Base-by-base conservation (phyloP, 2,329 filamentous ascomycete species). In the Botrytis hyacinthi region DNA sequence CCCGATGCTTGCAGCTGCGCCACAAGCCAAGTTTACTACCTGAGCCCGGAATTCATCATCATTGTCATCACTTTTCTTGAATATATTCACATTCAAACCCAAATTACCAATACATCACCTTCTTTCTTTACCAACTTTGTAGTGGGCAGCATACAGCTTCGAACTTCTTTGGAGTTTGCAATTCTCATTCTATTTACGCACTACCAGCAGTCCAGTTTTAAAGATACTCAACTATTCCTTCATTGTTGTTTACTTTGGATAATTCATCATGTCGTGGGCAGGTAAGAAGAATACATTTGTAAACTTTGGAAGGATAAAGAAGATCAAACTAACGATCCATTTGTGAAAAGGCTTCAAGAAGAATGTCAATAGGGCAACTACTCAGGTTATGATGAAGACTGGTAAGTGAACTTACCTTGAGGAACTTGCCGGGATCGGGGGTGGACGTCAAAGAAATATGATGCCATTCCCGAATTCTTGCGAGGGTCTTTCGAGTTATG, bases 321-420 rank as follows among this genome's bases (percentile, higher is more conserved):
- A 46, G 44, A 20, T n/a, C n/a, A 46, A 32, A 20, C 71, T 72
- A 48, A 72, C 26, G 12, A 51, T 65, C 4, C 40, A 16, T 22
- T 2, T 26, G 22, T 35, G 12, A 60, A 48, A 60, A 92, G 92
- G 92, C 77, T 95, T 94, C 86, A 94, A 96, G 86, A 97, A 97
- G 84, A 97, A 97, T 90, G 95, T 98, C 86, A 95, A 96, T 87
- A 94, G 96, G 86, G 95, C 95, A 80, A 98, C 95, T 84, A 99
- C 97, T 85, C 95, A 98, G 91, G 95, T 98, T 76, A 98, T 99
- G 94, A 98, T 99, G 95, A 99, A 99, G 89, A 97, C 95, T 73
- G 93, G 91, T 93, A 83, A 77, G 87, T 80, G 66, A 57, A 40
- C 9, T 14, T 42, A 26, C 6, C 18, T 42, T 20, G 5, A 42